A percentile compares a stretch with the other conserved stretches of the same genome.
Conservation (phyloP, 2,329 filamentous ascomycete genomes). For the Exophiala spinifera region DNA sequence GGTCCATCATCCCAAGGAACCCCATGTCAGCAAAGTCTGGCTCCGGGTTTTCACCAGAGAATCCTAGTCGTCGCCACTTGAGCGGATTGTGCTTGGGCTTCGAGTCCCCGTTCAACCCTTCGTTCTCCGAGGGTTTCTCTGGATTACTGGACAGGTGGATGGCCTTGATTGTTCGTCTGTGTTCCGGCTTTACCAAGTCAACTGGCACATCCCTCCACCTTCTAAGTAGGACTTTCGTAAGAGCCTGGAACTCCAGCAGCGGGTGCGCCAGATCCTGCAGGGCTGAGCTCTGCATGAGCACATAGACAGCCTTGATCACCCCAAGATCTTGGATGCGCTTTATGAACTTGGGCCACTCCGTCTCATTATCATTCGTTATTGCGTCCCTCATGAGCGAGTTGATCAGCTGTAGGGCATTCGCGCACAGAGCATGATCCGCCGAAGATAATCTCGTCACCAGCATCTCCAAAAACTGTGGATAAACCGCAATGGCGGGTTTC, state of each 20-base stretch:
- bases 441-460: conserved; percentile 88
- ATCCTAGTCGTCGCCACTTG: conserved; percentile 90
- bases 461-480: conserved; percentile 92
- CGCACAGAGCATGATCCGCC: conserved; percentile 91
- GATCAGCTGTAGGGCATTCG: conserved; percentile 90
- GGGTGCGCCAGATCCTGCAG: conserved; percentile 88
- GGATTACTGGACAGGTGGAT: conserved; percentile 79
- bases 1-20: conserved; percentile 94
- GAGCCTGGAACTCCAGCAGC: conserved; percentile 84
- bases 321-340: conserved; percentile 90
- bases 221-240: conserved; percentile 81
- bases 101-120: conserved; percentile 39
- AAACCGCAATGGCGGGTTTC: conserved; percentile 84
- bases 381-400: conserved; percentile 94
- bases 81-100: conserved; percentile 72
- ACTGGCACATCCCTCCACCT: conserved; percentile 86
- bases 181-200: conserved; percentile 82
- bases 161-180: conserved; percentile 79
- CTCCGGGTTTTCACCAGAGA: conserved; percentile 83
- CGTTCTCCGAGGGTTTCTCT: conserved; percentile 50
- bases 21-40: conserved; percentile 82
- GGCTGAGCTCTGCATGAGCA: conserved; percentile 89
- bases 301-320: conserved; percentile 86
- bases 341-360: conserved; percentile 94
- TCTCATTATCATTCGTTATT: conserved; percentile 69